Evolutionary conservation across 805 yeast genomes (phyloP).

Genomic region (Zygosaccharomyces siamensis): DNA sequence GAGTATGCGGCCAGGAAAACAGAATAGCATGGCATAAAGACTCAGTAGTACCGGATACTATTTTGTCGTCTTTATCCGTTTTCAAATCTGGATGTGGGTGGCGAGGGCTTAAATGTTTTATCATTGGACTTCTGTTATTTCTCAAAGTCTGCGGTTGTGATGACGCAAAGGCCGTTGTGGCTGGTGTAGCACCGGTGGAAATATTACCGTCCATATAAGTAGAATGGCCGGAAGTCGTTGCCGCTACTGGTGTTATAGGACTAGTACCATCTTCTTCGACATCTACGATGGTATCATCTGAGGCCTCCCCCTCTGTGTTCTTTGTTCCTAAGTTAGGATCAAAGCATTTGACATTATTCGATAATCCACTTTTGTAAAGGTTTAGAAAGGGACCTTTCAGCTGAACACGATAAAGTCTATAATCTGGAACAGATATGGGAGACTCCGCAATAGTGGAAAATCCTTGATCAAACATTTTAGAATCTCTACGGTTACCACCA

Average conservation of each 20-base stretch:
- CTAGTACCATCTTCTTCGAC: slow-evolving; percentile 5
- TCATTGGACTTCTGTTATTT: slow-evolving; percentile 2
- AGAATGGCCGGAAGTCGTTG: not conserved
- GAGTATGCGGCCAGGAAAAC: slow-evolving; percentile 43
- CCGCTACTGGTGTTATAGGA: not conserved
- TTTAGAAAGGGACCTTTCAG: slow-evolving; percentile 62
- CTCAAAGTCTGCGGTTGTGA: not conserved
- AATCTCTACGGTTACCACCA: slow-evolving; percentile 21
- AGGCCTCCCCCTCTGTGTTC: not conserved
- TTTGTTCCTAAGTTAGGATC: slow-evolving; percentile 27
- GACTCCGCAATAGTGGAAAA: slow-evolving; percentile 9
- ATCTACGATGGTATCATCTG: not conserved
- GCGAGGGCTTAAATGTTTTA: slow-evolving; percentile 38
- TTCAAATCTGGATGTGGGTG: slow-evolving; percentile 62
- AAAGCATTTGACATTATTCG: slow-evolving; percentile 41
- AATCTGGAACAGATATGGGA: slow-evolving; percentile 27
- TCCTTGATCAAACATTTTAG: slow-evolving; percentile 22
- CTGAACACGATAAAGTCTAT: slow-evolving; percentile 55
- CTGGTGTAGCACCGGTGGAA: not conserved
- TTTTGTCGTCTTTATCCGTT: slow-evolving; percentile 45
- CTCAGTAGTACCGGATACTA: slow-evolving; percentile 57
- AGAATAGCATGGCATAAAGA: slow-evolving; percentile 71
- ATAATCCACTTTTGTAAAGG: slow-evolving; percentile 53
- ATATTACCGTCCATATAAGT: not conserved
- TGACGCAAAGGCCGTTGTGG: not conserved